Conservation (phyloP, 2,329 filamentous ascomycete genomes). For the Fusarium tuaranense region DNA sequence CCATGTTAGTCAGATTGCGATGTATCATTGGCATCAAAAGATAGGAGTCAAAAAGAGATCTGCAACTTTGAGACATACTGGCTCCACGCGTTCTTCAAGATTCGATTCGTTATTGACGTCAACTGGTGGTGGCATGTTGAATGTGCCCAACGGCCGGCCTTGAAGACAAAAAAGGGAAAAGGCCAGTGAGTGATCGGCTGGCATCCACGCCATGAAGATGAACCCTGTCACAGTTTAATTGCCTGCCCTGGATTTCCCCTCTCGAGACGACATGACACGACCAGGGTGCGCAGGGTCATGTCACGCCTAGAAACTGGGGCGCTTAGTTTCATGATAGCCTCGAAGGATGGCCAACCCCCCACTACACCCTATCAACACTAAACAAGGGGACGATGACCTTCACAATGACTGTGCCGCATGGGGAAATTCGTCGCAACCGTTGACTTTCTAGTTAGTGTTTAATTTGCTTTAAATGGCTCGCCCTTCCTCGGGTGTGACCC, state of each 20-base stretch:
- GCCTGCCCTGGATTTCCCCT: slow-evolving; percentile 34
- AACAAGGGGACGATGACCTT: slow-evolving; percentile 33
- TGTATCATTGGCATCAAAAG: slow-evolving; percentile 6
- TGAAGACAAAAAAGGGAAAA: not conserved
- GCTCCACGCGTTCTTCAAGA: slow-evolving; percentile 8
- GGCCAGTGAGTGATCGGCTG: slow-evolving; percentile 29
- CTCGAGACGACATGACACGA: slow-evolving; percentile 32
- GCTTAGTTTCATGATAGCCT: slow-evolving; percentile 40
- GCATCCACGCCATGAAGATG: slow-evolving; percentile 13
- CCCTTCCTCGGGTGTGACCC: slow-evolving; percentile 25
- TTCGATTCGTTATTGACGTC: not conserved
- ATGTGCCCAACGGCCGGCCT: slow-evolving; percentile 10
- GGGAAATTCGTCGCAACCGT: slow-evolving; percentile 7
- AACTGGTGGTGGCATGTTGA: not conserved
- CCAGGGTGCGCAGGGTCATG: slow-evolving; percentile 13
- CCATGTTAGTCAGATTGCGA: not conserved
- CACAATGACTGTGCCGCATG: slow-evolving; percentile 25
- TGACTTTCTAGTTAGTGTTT: slow-evolving; percentile 9
- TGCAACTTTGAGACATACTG: slow-evolving; percentile 14
- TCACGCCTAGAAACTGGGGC: slow-evolving; percentile 30
- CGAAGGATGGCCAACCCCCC: slow-evolving; percentile 37
- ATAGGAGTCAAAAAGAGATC: slow-evolving; percentile 20
- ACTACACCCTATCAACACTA: slow-evolving; percentile 37
- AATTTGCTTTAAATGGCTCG: slow-evolving; percentile 42
- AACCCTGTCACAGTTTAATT: slow-evolving; percentile 36